Base-by-base conservation (phyloP, 139 green algal genomes). In the Picochlorum costavermella region DNA sequence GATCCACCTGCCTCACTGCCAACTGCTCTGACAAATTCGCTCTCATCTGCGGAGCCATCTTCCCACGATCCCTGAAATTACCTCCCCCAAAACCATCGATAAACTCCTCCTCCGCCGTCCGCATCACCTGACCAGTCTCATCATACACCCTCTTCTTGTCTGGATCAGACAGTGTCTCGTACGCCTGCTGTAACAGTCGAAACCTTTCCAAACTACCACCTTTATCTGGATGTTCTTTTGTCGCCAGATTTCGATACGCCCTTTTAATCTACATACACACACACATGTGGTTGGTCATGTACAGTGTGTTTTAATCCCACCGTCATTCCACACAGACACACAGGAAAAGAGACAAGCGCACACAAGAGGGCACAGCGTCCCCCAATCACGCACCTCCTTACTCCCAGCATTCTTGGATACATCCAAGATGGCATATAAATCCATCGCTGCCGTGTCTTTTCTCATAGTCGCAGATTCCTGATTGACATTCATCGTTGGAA, bases 61-160 rank as follows among this genome's bases (percentile, higher is more conserved):
- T 48, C 12, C 71, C 26, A n/a, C 65, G 68, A 67, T 88, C 75
- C 25, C 50, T 20, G 37, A 55, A 71, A 45, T 57, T 60, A 71
- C 85, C 84, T 60, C 81, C 83, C 3, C 71, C 85, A 81, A 95
- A 95, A 5, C 16, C 61, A 20, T 93, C 84, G 43, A 90, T 58
- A 23, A 96, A 90, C 25, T 89, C 87, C 64, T 94, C 86, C 31
- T 92, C 83, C 2, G 81, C 77, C 23, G 71, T 83, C 44, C 74
- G 82, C 29, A 84, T 56, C 6, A 89, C 56, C 17, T 63, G 56
- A 5, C 89, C 89, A 5, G 87, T 95, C 0, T 49, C 25, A 58
- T 96, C 88, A 74, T 96, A 96, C 46, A 53, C 46, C 2, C 55
- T 6, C 40, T 83, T 76, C 73, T 88, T 90, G 5, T 72, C 67